Evolutionary conservation across 495 filamentous ascomycete genomes (phyloP).

Genomic region (Barbatosphaeria neglecta): DNA sequence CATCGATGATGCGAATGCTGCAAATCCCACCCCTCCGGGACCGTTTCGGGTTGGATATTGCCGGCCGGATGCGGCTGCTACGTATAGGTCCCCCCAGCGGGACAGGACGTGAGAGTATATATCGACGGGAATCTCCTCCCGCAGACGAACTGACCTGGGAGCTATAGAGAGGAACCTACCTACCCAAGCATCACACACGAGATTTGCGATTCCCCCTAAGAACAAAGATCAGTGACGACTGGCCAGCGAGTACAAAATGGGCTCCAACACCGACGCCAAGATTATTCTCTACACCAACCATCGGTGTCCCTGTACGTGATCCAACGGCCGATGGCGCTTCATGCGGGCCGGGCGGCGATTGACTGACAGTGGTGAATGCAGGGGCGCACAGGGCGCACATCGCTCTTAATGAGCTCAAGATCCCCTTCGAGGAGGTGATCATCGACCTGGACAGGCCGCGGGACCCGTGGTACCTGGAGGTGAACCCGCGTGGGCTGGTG

Average conservation of each 20-base stretch:
- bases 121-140: background rate
- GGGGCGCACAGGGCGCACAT: conserved; percentile 75
- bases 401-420: conserved; percentile 55
- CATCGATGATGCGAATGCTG: background rate
- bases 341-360: background rate
- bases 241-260: no score
- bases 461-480: conserved; percentile 69
- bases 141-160: background rate
- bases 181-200: background rate
- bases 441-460: conserved; percentile 65
- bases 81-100: no score
- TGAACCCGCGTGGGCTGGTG: conserved; percentile 81
- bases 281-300: conserved; percentile 1
- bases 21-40: background rate
- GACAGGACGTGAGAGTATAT: no score
- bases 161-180: background rate
- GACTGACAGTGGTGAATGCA: conserved; percentile 1
- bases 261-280: background rate
- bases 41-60: background rate
- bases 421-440: conserved; percentile 68
- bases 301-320: background rate
- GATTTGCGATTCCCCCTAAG: background rate
- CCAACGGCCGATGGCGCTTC: background rate
- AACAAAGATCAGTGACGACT: no score
- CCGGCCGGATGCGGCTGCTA: no score